A percentile compares a stretch with the other conserved stretches of the same genome.
These are phyloP conservation scores for Pleurotus citrinopileatus DNA, from an alignment of 768 basidiomycete species.

Conservation along the genomic window DNA sequence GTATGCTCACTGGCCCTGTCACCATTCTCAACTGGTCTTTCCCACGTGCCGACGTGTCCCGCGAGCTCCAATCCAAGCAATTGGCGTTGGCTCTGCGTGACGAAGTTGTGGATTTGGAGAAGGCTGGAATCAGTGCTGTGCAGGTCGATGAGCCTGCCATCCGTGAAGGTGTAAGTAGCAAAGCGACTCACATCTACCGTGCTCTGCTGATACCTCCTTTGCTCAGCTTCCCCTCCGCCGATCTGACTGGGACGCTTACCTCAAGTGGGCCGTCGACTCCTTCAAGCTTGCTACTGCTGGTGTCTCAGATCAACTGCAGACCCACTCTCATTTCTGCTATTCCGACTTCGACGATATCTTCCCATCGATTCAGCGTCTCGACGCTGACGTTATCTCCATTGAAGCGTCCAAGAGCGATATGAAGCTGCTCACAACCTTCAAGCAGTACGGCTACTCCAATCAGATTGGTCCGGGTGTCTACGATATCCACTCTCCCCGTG, in stretches of 20 bases:
- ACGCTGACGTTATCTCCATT: conserved; percentile 98
- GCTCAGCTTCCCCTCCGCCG: conserved; percentile 91
- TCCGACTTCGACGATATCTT: conserved; percentile 99
- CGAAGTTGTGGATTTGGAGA: conserved; percentile 96
- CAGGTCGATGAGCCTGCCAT: conserved; percentile 99
- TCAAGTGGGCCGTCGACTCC: conserved; percentile 98
- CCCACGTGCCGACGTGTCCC: conserved; percentile 97
- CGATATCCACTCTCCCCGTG: conserved; percentile 99
- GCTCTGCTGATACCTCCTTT: conserved; percentile 12
- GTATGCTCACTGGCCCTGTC: conserved; percentile 98
- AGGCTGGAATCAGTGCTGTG: conserved; percentile 94
- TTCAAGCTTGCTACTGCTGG: conserved; percentile 98
- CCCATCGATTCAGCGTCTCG: conserved; percentile 93
- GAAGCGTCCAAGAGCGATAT: conserved; percentile 98
- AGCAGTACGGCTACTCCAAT: conserved; percentile 93
- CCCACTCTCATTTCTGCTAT: conserved; percentile 99
- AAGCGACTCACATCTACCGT: background rate
- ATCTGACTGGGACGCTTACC: conserved; percentile 94
- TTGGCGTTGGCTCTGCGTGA: conserved; percentile 97
- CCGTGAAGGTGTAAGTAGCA: conserved; percentile 84
- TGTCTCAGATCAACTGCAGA: conserved; percentile 90
- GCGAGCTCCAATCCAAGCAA: conserved; percentile 97
- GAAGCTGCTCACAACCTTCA: conserved; percentile 95
- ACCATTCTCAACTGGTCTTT: conserved; percentile 99
- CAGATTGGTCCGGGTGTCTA: conserved; percentile 98